Base-by-base conservation (phyloP, 2,329 filamentous ascomycete species). In the Nigrospora oryzae region DNA sequence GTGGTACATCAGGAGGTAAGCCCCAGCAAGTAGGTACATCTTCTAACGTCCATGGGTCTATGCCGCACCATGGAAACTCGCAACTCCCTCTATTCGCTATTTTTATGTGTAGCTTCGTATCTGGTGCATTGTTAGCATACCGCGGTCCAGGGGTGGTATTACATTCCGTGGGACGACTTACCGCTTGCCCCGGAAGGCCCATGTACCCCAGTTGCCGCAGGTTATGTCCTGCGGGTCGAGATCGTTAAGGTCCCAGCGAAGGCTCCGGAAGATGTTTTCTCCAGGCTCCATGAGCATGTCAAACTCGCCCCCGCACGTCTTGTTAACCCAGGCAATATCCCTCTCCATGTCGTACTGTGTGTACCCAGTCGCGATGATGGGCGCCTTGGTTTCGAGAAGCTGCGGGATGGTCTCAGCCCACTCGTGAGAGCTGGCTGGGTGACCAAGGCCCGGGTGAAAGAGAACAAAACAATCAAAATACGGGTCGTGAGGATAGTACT, bases 381-480 rank as follows among this genome's bases (percentile, higher is more conserved):
- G 93, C 1, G 93, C 83, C 67, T 98, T 98, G 3, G 94, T 98
- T 69, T 96, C 90, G 16, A 98, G 73, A 28, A 98, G 76, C 57
- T 89, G 75, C 2, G 93, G 93, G 8, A 98, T 67, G 0, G 93
- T 97, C 56, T 91, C 83, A 47, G 85, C 79, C 93, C 94, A 98
- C 64, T 98, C 93, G 57, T 95, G 87, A 43, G 86, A 87, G 59
- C 85, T 91, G 13, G 90, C 89, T 1, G 94, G 90, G 63, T 98
- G 93, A 12, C 93, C 94, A 15, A 98, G 77, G 10, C 94, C 94
- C 0, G 94, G 94, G 60, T 98, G 94, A 74, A 97, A 98, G 42
- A 96, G 77, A 58, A 98, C 83, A 61, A 98, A 95, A 65, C 87
- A 93, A 71, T 98, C 93, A 64, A 98, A 95, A 69, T 98, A 98